Evolutionary conservation across 257 asterid genomes (phyloP).

Genomic region (Solanum rostratum): DNA sequence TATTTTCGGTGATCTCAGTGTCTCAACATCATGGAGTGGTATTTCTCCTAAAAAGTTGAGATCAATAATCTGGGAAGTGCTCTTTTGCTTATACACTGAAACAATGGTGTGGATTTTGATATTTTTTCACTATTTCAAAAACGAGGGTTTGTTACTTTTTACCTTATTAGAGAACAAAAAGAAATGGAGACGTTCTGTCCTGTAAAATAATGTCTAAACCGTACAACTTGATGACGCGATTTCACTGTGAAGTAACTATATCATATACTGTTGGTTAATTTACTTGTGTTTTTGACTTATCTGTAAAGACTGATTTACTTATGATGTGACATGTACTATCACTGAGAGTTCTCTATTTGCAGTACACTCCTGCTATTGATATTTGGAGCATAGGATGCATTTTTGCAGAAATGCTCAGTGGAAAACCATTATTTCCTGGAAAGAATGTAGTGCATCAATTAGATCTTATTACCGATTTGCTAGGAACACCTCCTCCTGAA

Average conservation of each 20-base stretch:
- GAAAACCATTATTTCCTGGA: conserved; percentile 91
- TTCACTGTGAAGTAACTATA: background rate
- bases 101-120: background rate
- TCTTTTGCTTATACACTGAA: background rate
- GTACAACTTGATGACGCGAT: background rate
- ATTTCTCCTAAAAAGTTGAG: background rate
- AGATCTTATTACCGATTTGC: conserved; percentile 88
- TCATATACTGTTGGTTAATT: background rate
- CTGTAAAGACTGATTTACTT: background rate
- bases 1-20: background rate
- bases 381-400: conserved; percentile 98
- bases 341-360: conserved; percentile 20
- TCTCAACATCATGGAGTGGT: background rate
- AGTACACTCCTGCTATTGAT: conserved; percentile 96
- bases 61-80: background rate
- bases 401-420: conserved; percentile 82
- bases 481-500: conserved; percentile 90
- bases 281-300: background rate
- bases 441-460: conserved; percentile 88
- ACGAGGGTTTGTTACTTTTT: background rate
- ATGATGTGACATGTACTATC: background rate
- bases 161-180: background rate
- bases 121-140: background rate
- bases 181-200: background rate
- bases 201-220: background rate